Base-by-base conservation (phyloP, 2,329 filamentous ascomycete species). In the Chaetomium strumarium region DNA sequence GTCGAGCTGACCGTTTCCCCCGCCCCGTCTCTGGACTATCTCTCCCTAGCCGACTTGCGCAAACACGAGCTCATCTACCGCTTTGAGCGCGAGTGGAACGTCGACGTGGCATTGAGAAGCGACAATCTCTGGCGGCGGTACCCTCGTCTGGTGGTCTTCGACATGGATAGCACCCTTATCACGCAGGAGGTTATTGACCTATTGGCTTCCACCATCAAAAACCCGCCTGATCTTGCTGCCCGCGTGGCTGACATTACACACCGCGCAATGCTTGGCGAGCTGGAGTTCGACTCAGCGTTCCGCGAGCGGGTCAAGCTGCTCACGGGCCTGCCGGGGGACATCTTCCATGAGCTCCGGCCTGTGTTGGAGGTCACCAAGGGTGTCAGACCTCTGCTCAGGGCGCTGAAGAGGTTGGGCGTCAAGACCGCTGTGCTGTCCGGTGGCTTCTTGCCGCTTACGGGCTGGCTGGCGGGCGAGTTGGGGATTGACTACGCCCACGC, bases 151-250 rank as follows among this genome's bases (percentile, higher is more conserved):
- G 90, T 92, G 3, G 89, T 96, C 31, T 99, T 99, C 65, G 93
- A 99, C 69, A 99, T 99, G 93, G 93, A 99, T 73, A 93, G 87
- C 69, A 99, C 93, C 0, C 79, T 99, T 55, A 97, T 99, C 67
- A 87, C 92, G 49, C 91, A 99, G 69, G 93, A 99, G 73, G 91
- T 96, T 55, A 97, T 99, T 66, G 93, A 99, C 69, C 84, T 97
- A 63, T 85, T 99, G 52, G 93, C 93, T 4, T 84, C 86, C 49
- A 86, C 86, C 36, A 82, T 96, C 63, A 75, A 72, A 44, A 73
- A 87, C 70, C 73, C 79, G 65, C 71, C 80, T 2, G 88, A 90
- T 48, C 79, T 95, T n/a, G 83, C 89, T 62, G 83, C 83, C 49
- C 76, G 88, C 62, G 92, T 99, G 37, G 87, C 90, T 10, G 83